Base-by-base conservation (phyloP, 1,284 basidiomycete genomes). In the Phaffia rhodozyma region DNA sequence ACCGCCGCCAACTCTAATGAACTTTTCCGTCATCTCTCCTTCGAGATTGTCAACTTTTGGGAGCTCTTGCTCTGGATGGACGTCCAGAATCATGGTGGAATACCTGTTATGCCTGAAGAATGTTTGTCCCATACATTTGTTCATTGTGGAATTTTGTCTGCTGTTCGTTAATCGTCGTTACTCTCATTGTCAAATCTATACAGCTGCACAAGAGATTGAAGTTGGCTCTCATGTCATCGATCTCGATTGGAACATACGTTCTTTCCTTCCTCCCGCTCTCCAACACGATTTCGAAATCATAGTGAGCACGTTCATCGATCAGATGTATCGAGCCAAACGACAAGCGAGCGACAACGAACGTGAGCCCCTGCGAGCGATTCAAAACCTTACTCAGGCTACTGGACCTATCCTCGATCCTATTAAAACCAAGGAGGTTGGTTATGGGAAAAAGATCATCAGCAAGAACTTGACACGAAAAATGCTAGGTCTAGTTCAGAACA, bases 41-140 rank as follows among this genome's bases (percentile, higher is more conserved):
- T 99, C 60, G 83, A 87, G 59, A 89, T 93, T 21, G 86, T 90
- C 23, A 83, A 87, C 30, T 96, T 88, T 77, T 99, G 94, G 79
- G 93, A 98, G 75, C 92, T 90, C 72, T 79, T 98, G 27, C 76
- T 97, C 9, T 96, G 92, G 82, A 91, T 97, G 89, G 96, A 99
- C 74, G 82, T 85, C 25, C 90, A 91, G 51, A 99, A 98, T 74
- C 85, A 88, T 75, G 91, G 88, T 25, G 94, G 91, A 3, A 83
- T 98, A 61, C 84, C 93, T 50, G 91, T 91, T 70, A 60, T 75
- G 5, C 84, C 87, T 0, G 80, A 84, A 52, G 63, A 71, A 72
- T 21, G 66, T 71, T 58, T 67, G 67, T 63, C 65, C 66, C 3
- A 48, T 3, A 23, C n/a, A 30, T 32, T 29, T 11, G 18, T 32